Base-by-base conservation (phyloP, 768 basidiomycete species). In the Lentinula sp. region DNA sequence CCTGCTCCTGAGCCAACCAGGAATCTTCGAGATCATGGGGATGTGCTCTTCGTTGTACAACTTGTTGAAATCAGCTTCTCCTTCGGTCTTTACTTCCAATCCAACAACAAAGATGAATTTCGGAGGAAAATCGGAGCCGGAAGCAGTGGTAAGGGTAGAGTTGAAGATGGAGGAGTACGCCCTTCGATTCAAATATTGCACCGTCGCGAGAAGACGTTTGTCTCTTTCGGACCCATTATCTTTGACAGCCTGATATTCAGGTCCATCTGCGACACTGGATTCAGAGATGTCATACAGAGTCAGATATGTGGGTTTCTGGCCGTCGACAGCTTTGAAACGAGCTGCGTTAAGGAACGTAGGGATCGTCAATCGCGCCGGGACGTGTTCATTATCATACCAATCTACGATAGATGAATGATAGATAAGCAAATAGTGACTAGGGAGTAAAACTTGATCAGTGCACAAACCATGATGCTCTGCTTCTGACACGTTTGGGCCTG, bases 21-120 rank as follows among this genome's bases (percentile, higher is more conserved):
- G 69, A 2, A 70, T 60, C 57, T 69, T 69, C 28, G 70, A 54
- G 8, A 75, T 57, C 52, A 70, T 59, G 4, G 63, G 66, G 56
- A 76, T 66, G 46, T 76, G 73, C 49, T 75, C 74, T 42, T 72
- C 72, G 16, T 74, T 66, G 61, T 76, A 76, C 70, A 71, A 76
- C 48, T 60, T 67, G 56, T 71, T 68, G 28, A 72, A 58, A 2
- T 72, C 73, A 8, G 64, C 65, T 42, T 73, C 72, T 15, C 57
- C 64, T 32, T 69, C 67, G 5, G 59, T 50, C 1, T 64, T 62
- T 15, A 64, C 60, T 49, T 68, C 65, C 49, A 68, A 59, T n/a
- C 51, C 23, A 37, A 69, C 73, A 70, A 63, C 42, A 7, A 71
- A 60, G n/a, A 69, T 9, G 36, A 66, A 62, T 33, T 63, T 61